These are phyloP conservation scores for Polytrichum formosum DNA, from an alignment of 225 moss, liverwort and hornwort genomes.

Conservation along the genomic window DNA sequence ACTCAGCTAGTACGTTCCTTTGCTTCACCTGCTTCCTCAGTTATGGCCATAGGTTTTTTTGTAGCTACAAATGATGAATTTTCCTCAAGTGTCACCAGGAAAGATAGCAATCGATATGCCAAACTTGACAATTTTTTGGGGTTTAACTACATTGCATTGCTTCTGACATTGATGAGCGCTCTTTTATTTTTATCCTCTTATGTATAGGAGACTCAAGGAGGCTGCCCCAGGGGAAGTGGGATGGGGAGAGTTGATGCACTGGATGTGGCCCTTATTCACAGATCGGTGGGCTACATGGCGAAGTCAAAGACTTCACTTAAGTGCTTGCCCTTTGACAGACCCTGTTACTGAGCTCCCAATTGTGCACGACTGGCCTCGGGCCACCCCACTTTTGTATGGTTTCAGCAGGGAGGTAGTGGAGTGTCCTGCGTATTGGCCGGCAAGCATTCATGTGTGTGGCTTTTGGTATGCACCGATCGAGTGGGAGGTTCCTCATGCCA, in stretches of 20 bases:
- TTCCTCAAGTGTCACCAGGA: too few species aligned
- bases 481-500: conserved; percentile 51
- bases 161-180: too few species aligned
- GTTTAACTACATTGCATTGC: too few species aligned
- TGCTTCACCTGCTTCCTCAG: too few species aligned
- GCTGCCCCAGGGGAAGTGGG: conserved; percentile 76
- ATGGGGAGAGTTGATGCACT: conserved; percentile 88
- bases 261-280: conserved; percentile 99
- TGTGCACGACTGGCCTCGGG: conserved; percentile 67
- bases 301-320: conserved; percentile 57
- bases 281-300: conserved; percentile 88
- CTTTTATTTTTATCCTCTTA: too few species aligned
- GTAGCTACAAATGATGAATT: too few species aligned
- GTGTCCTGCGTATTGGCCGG: conserved; percentile 85
- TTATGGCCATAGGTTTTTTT: too few species aligned
- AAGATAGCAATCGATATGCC: too few species aligned
- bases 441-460: conserved; percentile 75
- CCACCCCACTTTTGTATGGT: conserved; percentile 73
- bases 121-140: too few species aligned
- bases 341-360: conserved; percentile 87
- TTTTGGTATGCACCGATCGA: conserved; percentile 86
- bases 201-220: conserved; percentile 48
- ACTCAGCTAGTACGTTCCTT: too few species aligned
- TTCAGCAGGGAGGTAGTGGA: conserved; percentile 85
- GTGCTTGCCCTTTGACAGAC: conserved; percentile 86